phyloP scores from a whole-genome alignment of 2,329 filamentous ascomycete species.

The Fusarium devonianum region DNA sequence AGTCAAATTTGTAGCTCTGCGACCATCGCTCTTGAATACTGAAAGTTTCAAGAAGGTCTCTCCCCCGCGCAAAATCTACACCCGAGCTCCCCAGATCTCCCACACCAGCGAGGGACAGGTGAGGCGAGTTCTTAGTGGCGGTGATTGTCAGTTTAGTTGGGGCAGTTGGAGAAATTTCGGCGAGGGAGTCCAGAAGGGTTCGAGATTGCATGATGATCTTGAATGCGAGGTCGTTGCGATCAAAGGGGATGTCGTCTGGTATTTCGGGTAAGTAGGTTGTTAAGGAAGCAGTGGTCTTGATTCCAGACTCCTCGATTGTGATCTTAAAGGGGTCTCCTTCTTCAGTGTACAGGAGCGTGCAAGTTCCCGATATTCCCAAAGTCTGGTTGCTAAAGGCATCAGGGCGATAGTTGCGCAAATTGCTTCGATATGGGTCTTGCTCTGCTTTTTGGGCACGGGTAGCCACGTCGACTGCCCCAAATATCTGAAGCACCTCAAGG shows the following conservation, averaged over 20 bases:
- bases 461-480: slow-evolving; percentile 79
- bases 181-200: slow-evolving; percentile 74
- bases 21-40: slow-evolving; percentile 65
- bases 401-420: slow-evolving; percentile 66
- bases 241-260: slow-evolving; percentile 85
- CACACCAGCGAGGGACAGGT: slow-evolving; percentile 74
- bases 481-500: slow-evolving; percentile 94
- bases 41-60: slow-evolving; percentile 77
- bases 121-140: slow-evolving; percentile 69
- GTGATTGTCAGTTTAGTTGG: slow-evolving; percentile 75
- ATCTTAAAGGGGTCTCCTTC: slow-evolving; percentile 83
- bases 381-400: slow-evolving; percentile 86
- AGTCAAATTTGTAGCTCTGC: slow-evolving; percentile 85
- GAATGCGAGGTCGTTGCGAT: slow-evolving; percentile 78
- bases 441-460: slow-evolving; percentile 65
- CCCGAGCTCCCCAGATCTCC: slow-evolving; percentile 67
- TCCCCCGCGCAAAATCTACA: slow-evolving; percentile 71
- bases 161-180: slow-evolving; percentile 73
- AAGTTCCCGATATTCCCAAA: slow-evolving; percentile 84
- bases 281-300: slow-evolving; percentile 88
- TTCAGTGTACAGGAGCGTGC: slow-evolving; percentile 78
- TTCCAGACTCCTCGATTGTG: slow-evolving; percentile 82
- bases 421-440: slow-evolving; percentile 67
- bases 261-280: slow-evolving; percentile 83
- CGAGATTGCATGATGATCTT: slow-evolving; percentile 93